Percentiles rank a stretch among this genome's conserved stretches.
Conservation (phyloP, 2,329 filamentous ascomycete species). For the Emmonsiellopsis sp. region DNA sequence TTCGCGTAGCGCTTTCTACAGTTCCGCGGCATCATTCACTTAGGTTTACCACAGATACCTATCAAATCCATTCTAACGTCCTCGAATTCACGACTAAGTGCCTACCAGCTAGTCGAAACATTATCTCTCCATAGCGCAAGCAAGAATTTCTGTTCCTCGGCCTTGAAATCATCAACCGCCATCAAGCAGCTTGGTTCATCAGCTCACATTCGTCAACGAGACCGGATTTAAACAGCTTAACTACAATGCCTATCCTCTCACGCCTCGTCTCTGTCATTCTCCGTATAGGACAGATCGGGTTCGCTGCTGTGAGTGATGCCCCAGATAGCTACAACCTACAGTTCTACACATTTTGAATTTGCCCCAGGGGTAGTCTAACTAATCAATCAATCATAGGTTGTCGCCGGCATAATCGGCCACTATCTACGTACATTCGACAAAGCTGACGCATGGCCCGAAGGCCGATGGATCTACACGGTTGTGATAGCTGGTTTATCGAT, state of each 20-base stretch:
- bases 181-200: no score
- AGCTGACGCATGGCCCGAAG: constrained; percentile 45
- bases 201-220: no score
- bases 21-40: no score
- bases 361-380: background rate
- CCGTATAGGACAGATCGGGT: constrained; percentile 55
- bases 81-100: no score
- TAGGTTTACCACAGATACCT: no score
- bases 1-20: no score
- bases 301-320: constrained; percentile 49
- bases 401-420: constrained; percentile 58
- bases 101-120: no score
- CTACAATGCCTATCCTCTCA: constrained; percentile 41
- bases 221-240: background rate
- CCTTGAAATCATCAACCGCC: no score
- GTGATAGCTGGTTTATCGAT: constrained; percentile 61
- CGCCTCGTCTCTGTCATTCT: constrained; percentile 49
- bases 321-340: background rate
- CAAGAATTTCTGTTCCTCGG: no score
- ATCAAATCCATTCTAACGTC: no score
- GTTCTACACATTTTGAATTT: constrained; percentile 8
- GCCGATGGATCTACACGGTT: constrained; percentile 65
- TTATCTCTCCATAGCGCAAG: no score
- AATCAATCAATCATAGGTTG: constrained; percentile 27
- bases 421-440: constrained; percentile 48